Percentiles rank a stretch among this genome's conserved stretches.
These are phyloP conservation scores for Xylaria sp. DNA, from an alignment of 2,329 filamentous ascomycete species.

Conservation along the genomic window DNA sequence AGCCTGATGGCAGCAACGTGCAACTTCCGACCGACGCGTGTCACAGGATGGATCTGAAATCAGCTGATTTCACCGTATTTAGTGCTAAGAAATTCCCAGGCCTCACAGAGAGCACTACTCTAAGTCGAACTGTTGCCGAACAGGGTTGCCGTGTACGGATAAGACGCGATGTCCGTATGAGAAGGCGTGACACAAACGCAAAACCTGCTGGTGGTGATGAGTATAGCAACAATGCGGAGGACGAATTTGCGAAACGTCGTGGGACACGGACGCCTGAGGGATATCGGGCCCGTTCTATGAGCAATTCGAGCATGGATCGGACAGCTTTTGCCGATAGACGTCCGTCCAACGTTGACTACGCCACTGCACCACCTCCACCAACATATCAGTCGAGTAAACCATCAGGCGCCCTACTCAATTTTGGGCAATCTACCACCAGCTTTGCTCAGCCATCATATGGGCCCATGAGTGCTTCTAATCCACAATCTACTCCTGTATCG, in stretches of 20 bases:
- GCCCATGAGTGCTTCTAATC: slow-evolving; percentile 30
- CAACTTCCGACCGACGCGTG: slow-evolving; percentile 62
- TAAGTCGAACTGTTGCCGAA: slow-evolving; percentile 91
- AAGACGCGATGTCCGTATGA: slow-evolving; percentile 90
- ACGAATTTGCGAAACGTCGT: slow-evolving; percentile 50
- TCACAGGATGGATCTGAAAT: slow-evolving; percentile 89
- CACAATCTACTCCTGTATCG: slow-evolving; percentile 40
- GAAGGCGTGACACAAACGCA: slow-evolving; percentile 77
- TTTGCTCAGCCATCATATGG: slow-evolving; percentile 40
- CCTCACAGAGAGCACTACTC: slow-evolving; percentile 82
- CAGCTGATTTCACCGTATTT: slow-evolving; percentile 83
- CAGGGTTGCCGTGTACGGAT: slow-evolving; percentile 97
- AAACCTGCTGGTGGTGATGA: slow-evolving; percentile 58
- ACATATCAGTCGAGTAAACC: slow-evolving; percentile 35
- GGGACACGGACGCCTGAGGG: slow-evolving; percentile 41
- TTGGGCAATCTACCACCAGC: slow-evolving; percentile 30
- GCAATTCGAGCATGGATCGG: slow-evolving; percentile 42
- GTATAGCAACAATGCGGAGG: slow-evolving; percentile 61
- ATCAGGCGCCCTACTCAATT: slow-evolving; percentile 36
- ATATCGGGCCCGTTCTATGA: slow-evolving; percentile 40
- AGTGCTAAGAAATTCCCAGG: slow-evolving; percentile 99
- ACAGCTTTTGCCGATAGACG: slow-evolving; percentile 36
- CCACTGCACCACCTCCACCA: slow-evolving; percentile 35
- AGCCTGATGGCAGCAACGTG: slow-evolving; percentile 41
- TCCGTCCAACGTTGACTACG: slow-evolving; percentile 40